Base-by-base conservation (phyloP, 1,284 basidiomycete genomes). In the Irpex sp. region DNA sequence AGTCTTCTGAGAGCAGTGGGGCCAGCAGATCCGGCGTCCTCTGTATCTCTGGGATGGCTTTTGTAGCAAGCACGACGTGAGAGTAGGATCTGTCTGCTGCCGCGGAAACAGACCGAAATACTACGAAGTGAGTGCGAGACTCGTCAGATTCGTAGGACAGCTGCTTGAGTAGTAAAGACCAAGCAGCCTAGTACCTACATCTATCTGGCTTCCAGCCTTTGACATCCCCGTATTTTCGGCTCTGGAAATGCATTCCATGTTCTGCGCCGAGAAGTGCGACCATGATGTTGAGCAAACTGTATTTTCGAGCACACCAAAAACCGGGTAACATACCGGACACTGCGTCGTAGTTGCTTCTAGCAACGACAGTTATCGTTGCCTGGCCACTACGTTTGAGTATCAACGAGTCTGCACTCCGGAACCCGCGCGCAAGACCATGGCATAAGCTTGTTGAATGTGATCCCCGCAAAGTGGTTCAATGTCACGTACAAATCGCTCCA, bases 351-450 rank as follows among this genome's bases (percentile, higher is more conserved):
- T 93, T 93, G 60, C 89, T 86, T 58, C 92, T 76, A 0, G 91
- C 91, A 4, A 93, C 87, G 9, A 81, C 87, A 0, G 90, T 93
- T 8, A 94, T 86, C n/a, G 83, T 77, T 1, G 83, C 87, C 36
- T 79, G 77, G 5, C 87, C 87, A 61, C 85, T 84, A 61, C 78
- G 78, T 68, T 88, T 81, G 37, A 93, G 78, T 33, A 92, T 78
- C 58, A 86, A 79, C 0, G 88, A 81, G 72, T 92, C 86, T 88
- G 62, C 8, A 35, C 33, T 57, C 5, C 46, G 17, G 26, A 26
- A 19, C 19, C n/a, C 11, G 17, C 49, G 49, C 17, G 49, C 8
- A 39, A 47, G 15, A 36, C 9, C 35, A 59, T 39, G 2, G 8
- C 6, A 71, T 49, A 36, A n/a, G 47, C 9, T 9, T 36, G 26